A percentile compares a stretch with the other conserved stretches of the same genome.
phyloP scores from a whole-genome alignment of 2,329 filamentous ascomycete genomes.

The Talaromyces pinophilus region DNA sequence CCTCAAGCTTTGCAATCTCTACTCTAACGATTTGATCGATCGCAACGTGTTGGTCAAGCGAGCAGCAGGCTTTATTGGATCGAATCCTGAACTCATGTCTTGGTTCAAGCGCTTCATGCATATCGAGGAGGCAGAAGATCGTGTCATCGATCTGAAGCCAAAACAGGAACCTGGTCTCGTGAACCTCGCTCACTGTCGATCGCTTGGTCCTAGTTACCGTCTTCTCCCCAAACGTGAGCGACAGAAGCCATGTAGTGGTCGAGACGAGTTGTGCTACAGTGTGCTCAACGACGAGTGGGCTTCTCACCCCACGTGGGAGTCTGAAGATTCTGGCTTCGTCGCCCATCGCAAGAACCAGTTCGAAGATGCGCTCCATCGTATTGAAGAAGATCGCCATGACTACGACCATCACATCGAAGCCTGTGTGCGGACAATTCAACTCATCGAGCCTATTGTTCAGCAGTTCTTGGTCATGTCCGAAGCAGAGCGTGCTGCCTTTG shows the following conservation, averaged over 20 bases:
- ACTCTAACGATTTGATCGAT: constrained; percentile 89
- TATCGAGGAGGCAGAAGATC: constrained; percentile 70
- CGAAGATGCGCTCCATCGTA: constrained; percentile 90
- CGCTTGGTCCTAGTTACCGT: constrained; percentile 93
- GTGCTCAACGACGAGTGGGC: constrained; percentile 98
- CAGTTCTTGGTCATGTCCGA: constrained; percentile 80
- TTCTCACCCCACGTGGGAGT: constrained; percentile 97
- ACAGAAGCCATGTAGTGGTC: constrained; percentile 86
- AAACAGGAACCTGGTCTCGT: constrained; percentile 73
- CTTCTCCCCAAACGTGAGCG: constrained; percentile 87
- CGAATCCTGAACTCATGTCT: constrained; percentile 81
- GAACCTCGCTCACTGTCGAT: constrained; percentile 92
- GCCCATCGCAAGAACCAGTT: constrained; percentile 95
- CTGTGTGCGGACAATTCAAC: constrained; percentile 90
- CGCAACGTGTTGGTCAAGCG: constrained; percentile 79
- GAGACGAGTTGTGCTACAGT: constrained; percentile 89
- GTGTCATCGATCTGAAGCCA: constrained; percentile 75
- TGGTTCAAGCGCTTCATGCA: constrained; percentile 85
- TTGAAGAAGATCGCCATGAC: constrained; percentile 97
- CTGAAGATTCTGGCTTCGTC: constrained; percentile 95
- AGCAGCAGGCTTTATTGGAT: constrained; percentile 80
- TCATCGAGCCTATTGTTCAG: constrained; percentile 90
- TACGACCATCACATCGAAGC: constrained; percentile 99
- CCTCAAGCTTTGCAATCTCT: constrained; percentile 93
- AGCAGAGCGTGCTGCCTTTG: constrained; percentile 70